Evolutionary conservation across 306 rosid species (phyloP).

Genomic region (Astragalus membranaceus): DNA sequence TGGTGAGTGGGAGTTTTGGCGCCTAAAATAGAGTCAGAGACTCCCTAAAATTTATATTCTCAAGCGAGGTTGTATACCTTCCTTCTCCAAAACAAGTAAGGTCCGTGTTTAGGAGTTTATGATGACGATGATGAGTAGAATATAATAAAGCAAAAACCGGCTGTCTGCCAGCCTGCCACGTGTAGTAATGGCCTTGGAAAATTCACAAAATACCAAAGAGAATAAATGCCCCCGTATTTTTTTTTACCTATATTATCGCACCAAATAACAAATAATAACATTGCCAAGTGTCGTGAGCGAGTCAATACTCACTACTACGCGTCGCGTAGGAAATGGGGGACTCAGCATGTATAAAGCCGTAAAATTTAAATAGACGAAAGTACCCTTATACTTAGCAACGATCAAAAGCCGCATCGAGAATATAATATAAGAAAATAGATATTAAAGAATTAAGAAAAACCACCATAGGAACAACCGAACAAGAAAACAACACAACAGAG

Average conservation of each 20-base stretch:
- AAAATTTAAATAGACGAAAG: background rate
- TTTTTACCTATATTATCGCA: too few species aligned
- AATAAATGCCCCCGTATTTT: constrained; percentile 6
- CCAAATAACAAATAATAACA: too few species aligned
- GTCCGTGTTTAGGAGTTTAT: background rate
- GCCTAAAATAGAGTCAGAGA: too few species aligned
- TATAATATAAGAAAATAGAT: background rate
- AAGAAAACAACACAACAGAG: background rate
- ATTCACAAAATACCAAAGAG: background rate
- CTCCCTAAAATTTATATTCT: too few species aligned
- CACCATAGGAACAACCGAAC: background rate
- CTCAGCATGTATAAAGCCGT: background rate
- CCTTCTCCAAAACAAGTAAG: background rate
- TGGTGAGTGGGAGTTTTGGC: too few species aligned
- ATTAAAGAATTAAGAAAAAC: background rate
- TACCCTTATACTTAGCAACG: background rate
- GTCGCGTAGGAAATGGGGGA: constrained; percentile 45
- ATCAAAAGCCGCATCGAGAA: constrained; percentile 7
- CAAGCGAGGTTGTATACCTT: background rate
- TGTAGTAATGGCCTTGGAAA: background rate
- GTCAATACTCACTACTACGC: constrained; percentile 20
- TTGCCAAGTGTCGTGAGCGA: constrained; percentile 19
- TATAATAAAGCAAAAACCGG: background rate
- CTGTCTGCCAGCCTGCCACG: constrained; percentile 28
- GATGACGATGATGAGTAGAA: background rate